Base-by-base conservation (phyloP, 1,284 basidiomycete genomes). In the Moesziomyces parantarcticus region DNA sequence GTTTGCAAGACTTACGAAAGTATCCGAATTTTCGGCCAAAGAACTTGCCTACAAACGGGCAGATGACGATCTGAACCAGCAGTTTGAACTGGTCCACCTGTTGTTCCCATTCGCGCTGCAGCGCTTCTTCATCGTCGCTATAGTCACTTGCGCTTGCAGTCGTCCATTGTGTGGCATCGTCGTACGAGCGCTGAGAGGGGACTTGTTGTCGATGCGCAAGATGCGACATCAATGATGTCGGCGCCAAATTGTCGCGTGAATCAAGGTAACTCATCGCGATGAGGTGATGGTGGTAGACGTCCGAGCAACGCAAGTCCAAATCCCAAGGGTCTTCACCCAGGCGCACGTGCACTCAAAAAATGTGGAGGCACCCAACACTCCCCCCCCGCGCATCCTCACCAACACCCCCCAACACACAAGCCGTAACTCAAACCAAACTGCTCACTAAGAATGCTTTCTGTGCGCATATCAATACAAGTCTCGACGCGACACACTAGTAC, bases 71-170 rank as follows among this genome's bases (percentile, higher is more conserved):
- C 21, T 75, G 69, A 25, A 75, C 44, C 48, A 70, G 64, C 14
- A 71, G 21, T 34, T 76, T 65, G 14, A 77, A 46, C 46, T 77
- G 76, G 1, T 56, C 54, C 8, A 77, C 9, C 23, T 70, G 65
- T 39, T 75, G 69, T 25, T 77, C 66, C 76, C 76, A 77, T 46
- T 77, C 76, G 21, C 42, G 51, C 26, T 76, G 65, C 0, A 72
- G 47, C 8, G 57, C 67, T 9, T 39, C 34, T 4, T 41, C 45
- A 25, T 64, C 42, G 51, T 52, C 18, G 39, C 10, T 16, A 43
- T 50, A 49, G 16, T 22, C 48, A 29, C 34, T 32, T 20, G 41
- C 42, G 25, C 44, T 43, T 10, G 8, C n/a, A 32, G 10, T 32
- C 11, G 29, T 13, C 29, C 29, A 32, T 32, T 32, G 29, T 3